Evolutionary conservation across 352 stramenopile genomes (phyloP), one percentile per base, ranked within the genome.

Genomic region (Peronosclerospora sorghi): DNA sequence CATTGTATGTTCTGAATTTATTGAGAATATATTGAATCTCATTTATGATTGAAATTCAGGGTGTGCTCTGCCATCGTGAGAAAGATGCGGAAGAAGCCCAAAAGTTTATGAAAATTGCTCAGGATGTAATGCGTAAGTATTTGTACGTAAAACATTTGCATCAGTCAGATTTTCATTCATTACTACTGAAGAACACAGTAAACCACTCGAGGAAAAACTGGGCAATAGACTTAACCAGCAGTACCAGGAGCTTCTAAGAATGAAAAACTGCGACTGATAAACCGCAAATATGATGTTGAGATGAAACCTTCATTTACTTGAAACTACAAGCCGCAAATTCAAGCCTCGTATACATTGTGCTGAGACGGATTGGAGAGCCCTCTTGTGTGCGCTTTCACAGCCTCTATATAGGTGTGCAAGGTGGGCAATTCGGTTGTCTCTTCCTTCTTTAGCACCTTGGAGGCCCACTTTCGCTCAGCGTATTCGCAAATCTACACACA

Each of bases 381-480:
- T 32, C 61, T 41, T 18, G 67, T 65, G 32, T 89, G 73, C 20
- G 70, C 61, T 46, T 89, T 89, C 5, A 82, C 65, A 14, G 81
- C 77, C 13, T 89, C 73, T 38, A 85, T 63, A 43, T 93, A 93
- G 5, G 73, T 59, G 42, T 58, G 47, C 32, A 91, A 32, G 17
- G 74, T 72, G 15, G 80, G 82, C 18, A 92, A 36, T 32, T 87
- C 74, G 10, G 67, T 73, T 0, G 59, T 83, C 26, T 83, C 72
- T 60, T 91, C 65, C 42, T 91, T 87, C 41, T 86, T 90, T 21
- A 95, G 46, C 9, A 93, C 64, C 43, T 88, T 92, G 13, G 86
- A 96, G 7, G 86, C 87, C 83, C 86, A 96, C 32, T 93, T 91
- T 23, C 87, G 65, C 51, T 97, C 89, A 4, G 87, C 83, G 44